Percentiles rank a stretch among this genome's conserved stretches.
Evolutionary conservation across 306 rosid genomes (phyloP).

Genomic region (Carpinus fangiana): DNA sequence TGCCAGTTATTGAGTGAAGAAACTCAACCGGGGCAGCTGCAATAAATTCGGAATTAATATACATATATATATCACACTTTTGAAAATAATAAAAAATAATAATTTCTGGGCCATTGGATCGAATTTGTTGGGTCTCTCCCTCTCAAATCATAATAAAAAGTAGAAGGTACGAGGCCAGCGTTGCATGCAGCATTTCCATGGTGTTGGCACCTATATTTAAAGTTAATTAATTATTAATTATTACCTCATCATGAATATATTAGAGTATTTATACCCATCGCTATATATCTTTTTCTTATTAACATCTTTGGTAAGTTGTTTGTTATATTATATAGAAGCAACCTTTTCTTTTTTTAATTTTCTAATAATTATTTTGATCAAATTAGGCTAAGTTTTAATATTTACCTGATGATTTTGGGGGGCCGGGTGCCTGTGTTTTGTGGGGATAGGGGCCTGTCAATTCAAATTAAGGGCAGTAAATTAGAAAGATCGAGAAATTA

Average conservation of each 20-base stretch:
- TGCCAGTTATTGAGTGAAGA: slow-evolving; percentile 63
- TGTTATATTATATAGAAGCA: too few species aligned
- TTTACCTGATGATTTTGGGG: slow-evolving; percentile 11
- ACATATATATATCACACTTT: too few species aligned
- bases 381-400: too few species aligned
- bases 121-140: neutral
- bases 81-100: too few species aligned
- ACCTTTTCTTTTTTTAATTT: neutral
- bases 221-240: neutral
- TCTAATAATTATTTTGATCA: neutral
- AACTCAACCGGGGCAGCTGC: slow-evolving; percentile 57
- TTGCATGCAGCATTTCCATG: neutral
- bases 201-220: neutral
- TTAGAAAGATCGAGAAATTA: neutral
- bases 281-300: neutral
- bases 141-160: neutral
- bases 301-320: neutral
- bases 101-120: too few species aligned
- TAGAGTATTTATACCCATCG: neutral
- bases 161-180: neutral
- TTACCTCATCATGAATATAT: neutral
- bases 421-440: slow-evolving; percentile 3
- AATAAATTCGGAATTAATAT: neutral
- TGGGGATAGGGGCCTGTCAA: slow-evolving; percentile 32
- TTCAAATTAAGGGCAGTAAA: slow-evolving; percentile 10